Conservation (phyloP, 345 rosid species). For the Populus tremula region DNA sequence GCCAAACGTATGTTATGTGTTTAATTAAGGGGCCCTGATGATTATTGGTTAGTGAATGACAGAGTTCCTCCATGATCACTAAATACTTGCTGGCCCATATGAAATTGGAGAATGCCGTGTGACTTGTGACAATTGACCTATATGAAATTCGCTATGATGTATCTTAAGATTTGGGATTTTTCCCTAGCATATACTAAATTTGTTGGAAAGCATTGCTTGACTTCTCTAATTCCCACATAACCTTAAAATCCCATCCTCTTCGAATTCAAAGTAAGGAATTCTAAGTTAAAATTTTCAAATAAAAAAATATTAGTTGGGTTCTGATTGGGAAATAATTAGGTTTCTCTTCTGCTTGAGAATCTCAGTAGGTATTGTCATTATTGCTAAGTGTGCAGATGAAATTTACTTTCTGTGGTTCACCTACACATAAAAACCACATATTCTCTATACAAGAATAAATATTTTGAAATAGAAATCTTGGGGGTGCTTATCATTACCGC, state of each 20-base stretch:
- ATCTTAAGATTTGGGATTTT: neutral
- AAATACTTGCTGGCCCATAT: neutral
- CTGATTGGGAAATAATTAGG: neutral
- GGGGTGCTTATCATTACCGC: neutral
- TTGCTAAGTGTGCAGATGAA: neutral
- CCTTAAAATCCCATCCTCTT: neutral
- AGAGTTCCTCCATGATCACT: neutral
- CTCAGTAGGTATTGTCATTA: neutral
- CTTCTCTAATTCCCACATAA: too few relatives aligned
- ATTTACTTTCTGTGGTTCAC: neutral
- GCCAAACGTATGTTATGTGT: neutral
- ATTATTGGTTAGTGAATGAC: neutral
- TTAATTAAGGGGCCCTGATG: neutral
- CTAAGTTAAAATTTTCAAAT: too few relatives aligned
- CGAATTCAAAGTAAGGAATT: too few relatives aligned
- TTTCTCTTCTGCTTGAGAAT: neutral
- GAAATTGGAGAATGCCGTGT: neutral
- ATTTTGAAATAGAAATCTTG: neutral
- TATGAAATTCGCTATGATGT: neutral
- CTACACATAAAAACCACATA: neutral
- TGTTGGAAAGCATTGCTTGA: too few relatives aligned
- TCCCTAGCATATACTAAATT: too few relatives aligned
- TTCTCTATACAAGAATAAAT: neutral
- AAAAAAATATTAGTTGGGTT: too few relatives aligned
- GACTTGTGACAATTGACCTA: neutral